A percentile compares a stretch with the other conserved stretches of the same genome.
Evolutionary conservation across 2,329 filamentous ascomycete species (phyloP).

Genomic region (Sarocladium strictum): DNA sequence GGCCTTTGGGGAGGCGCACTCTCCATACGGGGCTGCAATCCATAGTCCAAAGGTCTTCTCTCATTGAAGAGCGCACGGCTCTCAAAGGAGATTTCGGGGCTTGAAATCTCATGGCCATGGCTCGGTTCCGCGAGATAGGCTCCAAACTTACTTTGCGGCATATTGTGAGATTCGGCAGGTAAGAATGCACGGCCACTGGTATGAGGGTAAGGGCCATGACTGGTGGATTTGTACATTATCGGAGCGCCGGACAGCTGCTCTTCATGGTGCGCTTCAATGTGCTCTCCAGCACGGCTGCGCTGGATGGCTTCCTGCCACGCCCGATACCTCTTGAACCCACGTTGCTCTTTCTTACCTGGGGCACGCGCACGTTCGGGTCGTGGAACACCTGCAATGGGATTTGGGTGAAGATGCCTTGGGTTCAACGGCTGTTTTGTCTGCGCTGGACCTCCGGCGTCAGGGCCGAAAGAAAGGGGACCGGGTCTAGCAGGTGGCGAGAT

Average conservation of each 20-base stretch:
- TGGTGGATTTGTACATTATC: constrained; percentile 15
- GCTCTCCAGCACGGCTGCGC: constrained; percentile 22
- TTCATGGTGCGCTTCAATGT: no score
- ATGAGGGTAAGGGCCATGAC: neutral
- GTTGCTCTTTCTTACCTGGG: constrained; percentile 29
- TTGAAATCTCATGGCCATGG: neutral
- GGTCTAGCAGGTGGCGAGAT: neutral
- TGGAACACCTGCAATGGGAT: constrained; percentile 10
- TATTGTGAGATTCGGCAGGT: neutral
- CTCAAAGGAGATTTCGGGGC: neutral
- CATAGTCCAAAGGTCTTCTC: neutral
- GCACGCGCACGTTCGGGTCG: constrained; percentile 5
- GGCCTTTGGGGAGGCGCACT: neutral
- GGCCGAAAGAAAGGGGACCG: no score
- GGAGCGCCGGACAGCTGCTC: constrained; percentile 12
- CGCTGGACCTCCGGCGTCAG: neutral
- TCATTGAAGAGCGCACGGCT: neutral
- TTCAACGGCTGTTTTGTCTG: neutral
- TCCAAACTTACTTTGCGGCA: constrained; percentile 4
- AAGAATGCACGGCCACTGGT: neutral
- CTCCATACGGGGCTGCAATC: neutral
- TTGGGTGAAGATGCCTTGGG: constrained; percentile 14
- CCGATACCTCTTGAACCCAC: constrained; percentile 41
- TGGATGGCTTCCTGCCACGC: constrained; percentile 35
- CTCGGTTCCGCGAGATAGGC: neutral